Base-by-base conservation (phyloP, 108 stramenopile species). In the Nannochloropsis salina region DNA sequence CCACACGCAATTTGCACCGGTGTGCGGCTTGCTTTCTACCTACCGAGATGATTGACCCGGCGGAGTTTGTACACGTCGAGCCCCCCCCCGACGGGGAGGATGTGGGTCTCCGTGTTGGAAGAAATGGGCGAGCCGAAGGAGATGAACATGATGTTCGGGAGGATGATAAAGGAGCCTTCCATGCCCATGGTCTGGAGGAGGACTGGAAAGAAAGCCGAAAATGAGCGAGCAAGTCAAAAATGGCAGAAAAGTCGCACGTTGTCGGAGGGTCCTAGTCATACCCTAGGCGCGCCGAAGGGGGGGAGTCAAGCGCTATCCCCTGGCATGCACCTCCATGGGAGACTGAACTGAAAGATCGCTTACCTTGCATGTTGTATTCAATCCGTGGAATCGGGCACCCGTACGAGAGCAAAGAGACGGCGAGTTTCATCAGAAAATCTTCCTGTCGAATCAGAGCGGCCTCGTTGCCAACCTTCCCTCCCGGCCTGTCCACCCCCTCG, bases 101-200 rank as follows among this genome's bases (percentile, higher is more conserved):
- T 74, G 8, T 74, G 61, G 20, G 61, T 74, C 61, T 74, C 61
- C 8, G 61, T n/a, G 3, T 74, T 74, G 6, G 61, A 74, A 0
- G 61, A 1, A n/a, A 1, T 74, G 8, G 61, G 20, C n/a, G n/a
- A 15, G 61, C 61, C 61, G 8, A 74, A 74, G 61, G 61, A 74
- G n/a, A 74, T 74, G 61, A 74, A 74, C 61, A 74, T 74, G 20
- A 74, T 74, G 61, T 15, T n/a, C 61, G 61, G 61, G 61, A 74
- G 61, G 2, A 74, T 8, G n/a, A n/a, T 6, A n/a, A 74, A 6
- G 2, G 61, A 74, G 61, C 61, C 61, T 74, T 74, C 61, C 61
- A 74, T 2, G 20, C 61, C 61, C 61, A 74, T 15, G n/a, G 61
- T 74, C 61, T 74, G 15, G 4, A 74, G 61, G 20, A 74, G 61